phyloP scores from a whole-genome alignment of 768 basidiomycete species.

The Amanita subjunquillea region DNA sequence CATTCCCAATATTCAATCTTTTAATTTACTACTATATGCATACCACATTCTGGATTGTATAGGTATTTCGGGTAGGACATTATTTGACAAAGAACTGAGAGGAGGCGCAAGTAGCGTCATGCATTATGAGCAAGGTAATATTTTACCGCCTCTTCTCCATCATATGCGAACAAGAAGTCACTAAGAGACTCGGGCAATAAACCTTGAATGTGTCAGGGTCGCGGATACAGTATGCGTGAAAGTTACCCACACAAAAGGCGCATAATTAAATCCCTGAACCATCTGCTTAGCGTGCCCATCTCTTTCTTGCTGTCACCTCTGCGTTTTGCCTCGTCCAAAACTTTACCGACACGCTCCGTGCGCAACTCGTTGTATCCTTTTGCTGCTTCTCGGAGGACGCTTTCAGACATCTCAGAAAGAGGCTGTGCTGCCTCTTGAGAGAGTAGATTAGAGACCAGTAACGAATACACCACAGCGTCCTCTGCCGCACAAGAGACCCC shows the following conservation, averaged over 20 bases:
- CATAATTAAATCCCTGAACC: constrained; percentile 22
- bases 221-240: background rate
- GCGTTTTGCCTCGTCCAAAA: constrained; percentile 23
- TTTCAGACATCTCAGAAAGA: background rate
- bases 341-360: constrained; percentile 19
- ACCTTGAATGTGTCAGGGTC: constrained; percentile 10
- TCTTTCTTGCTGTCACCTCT: constrained; percentile 21
- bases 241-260: constrained; percentile 20
- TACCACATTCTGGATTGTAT: background rate
- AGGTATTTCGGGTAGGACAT: no score
- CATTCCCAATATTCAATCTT: no score
- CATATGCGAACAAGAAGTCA: constrained; percentile 16
- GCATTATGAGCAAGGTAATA: constrained; percentile 11
- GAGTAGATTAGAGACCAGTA: constrained; percentile 23
- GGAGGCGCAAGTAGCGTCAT: background rate
- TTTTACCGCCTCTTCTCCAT: constrained; percentile 16
- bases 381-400: background rate
- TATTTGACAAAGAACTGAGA: no score
- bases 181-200: constrained; percentile 20
- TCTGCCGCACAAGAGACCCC: constrained; percentile 30
- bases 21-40: background rate
- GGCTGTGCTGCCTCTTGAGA: background rate
- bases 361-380: constrained; percentile 18
- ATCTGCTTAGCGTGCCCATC: constrained; percentile 19
- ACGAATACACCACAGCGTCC: constrained; percentile 25